Evolutionary conservation across 2,329 filamentous ascomycete genomes (phyloP).

Genomic region (Amylocarpus encephaloides): DNA sequence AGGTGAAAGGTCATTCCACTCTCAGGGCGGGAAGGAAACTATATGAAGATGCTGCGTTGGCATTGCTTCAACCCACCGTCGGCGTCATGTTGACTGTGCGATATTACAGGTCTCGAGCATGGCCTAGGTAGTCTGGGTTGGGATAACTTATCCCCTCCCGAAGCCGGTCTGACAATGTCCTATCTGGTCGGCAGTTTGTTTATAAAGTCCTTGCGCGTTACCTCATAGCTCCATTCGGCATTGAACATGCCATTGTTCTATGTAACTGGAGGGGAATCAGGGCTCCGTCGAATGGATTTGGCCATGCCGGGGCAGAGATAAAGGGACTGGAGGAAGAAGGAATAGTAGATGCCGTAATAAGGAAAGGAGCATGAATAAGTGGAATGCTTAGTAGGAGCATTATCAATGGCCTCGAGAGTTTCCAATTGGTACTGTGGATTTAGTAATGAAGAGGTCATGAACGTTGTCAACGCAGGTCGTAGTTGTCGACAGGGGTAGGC

Average conservation of each 20-base stretch:
- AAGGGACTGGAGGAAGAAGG: constrained; percentile 5
- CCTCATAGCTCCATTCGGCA: constrained; percentile 10
- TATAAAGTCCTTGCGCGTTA: constrained; percentile 5
- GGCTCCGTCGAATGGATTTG: neutral
- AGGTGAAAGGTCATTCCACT: neutral
- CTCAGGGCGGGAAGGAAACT: constrained; percentile 6
- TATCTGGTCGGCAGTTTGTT: constrained; percentile 14
- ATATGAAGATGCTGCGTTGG: constrained; percentile 20
- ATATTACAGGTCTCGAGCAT: constrained; percentile 11
- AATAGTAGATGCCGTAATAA: neutral
- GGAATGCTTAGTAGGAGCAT: neutral
- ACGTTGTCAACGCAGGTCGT: constrained; percentile 6
- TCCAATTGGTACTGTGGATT: constrained; percentile 14
- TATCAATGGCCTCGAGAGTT: neutral
- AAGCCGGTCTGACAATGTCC: constrained; percentile 2
- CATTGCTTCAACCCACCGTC: constrained; percentile 12
- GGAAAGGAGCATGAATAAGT: constrained; percentile 1
- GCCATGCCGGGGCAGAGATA: constrained; percentile 13
- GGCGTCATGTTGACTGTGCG: constrained; percentile 18
- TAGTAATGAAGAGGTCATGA: constrained; percentile 20
- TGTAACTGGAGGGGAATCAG: constrained; percentile 1
- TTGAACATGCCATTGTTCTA: constrained; percentile 10
- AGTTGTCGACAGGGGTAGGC: constrained; percentile 1
- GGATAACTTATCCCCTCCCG: neutral
- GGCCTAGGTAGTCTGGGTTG: neutral